These are phyloP conservation scores for Kodamaea plutei DNA, from an alignment of 1,139 yeast genomes.

Conservation along the genomic window DNA sequence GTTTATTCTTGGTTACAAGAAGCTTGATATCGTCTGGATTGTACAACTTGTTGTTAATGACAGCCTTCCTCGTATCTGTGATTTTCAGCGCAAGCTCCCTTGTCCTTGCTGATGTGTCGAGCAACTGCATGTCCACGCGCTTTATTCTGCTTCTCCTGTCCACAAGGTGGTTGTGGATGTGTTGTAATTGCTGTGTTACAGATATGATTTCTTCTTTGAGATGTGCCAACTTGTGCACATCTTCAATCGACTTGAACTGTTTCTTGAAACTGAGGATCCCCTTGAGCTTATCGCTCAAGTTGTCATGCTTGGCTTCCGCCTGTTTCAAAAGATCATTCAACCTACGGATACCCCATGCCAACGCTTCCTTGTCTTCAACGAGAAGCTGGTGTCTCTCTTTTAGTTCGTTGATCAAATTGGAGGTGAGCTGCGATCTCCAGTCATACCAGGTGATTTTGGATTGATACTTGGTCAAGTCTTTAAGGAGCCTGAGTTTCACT, in stretches of 20 bases:
- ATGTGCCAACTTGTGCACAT: constrained; percentile 5
- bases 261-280: constrained; percentile 17
- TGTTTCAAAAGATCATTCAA: constrained; percentile 16
- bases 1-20: constrained; percentile 20
- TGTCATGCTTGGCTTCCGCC: constrained; percentile 12
- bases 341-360: constrained; percentile 20
- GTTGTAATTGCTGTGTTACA: constrained; percentile 14
- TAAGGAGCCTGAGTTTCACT: constrained; percentile 40
- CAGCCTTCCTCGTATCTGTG: constrained; percentile 12
- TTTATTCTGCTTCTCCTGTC: constrained; percentile 11
- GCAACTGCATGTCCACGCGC: constrained; percentile 13
- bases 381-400: constrained; percentile 25
- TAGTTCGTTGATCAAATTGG: constrained; percentile 34
- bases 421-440: constrained; percentile 50
- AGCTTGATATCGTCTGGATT: constrained; percentile 22
- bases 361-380: constrained; percentile 21
- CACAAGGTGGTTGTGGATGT: constrained; percentile 11
- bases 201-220: constrained; percentile 15
- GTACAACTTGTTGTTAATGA: constrained; percentile 22
- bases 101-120: constrained; percentile 6
- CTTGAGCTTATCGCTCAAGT: constrained; percentile 21
- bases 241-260: constrained; percentile 17
- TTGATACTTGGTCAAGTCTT: constrained; percentile 47
- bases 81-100: constrained; percentile 14
- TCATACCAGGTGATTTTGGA: constrained; percentile 55